These are phyloP conservation scores for Debaryomyces sp. DNA, from an alignment of 1,139 yeast species.

Conservation along the genomic window DNA sequence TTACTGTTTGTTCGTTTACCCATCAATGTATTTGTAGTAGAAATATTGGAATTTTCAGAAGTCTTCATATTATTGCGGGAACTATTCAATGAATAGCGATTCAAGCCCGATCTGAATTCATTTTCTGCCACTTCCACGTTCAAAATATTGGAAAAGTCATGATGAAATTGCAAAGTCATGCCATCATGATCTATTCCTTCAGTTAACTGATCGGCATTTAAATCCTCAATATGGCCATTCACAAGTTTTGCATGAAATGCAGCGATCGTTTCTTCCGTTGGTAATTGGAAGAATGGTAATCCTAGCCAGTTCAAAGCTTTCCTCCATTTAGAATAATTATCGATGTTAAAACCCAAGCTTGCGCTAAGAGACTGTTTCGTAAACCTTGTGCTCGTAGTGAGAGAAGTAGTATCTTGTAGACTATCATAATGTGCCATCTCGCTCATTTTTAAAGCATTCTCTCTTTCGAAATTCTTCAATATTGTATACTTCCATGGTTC, in stretches of 20 bases:
- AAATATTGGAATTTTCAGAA: constrained; percentile 4
- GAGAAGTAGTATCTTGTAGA: constrained; percentile 22
- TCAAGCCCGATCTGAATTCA: constrained; percentile 35
- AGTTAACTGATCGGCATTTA: constrained; percentile 6
- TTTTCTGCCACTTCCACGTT: constrained; percentile 31
- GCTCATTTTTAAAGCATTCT: constrained; percentile 34
- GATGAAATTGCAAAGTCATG: constrained; percentile 16
- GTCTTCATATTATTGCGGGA: constrained; percentile 10
- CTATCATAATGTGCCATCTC: constrained; percentile 1
- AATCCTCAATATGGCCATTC: constrained; percentile 16
- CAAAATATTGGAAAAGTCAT: constrained; percentile 44
- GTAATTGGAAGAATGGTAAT: constrained; percentile 49
- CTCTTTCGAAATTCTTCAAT: constrained; percentile 42
- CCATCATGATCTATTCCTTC: constrained; percentile 5
- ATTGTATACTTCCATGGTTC: constrained; percentile 68
- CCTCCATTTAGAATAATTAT: constrained; percentile 39
- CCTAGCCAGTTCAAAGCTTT: constrained; percentile 31
- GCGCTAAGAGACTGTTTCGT: constrained; percentile 30
- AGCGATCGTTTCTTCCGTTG: constrained; percentile 37
- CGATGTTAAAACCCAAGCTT: constrained; percentile 28
- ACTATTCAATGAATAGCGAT: constrained; percentile 33
- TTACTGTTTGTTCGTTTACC: constrained; percentile 13
- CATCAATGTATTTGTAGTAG: constrained; percentile 1
- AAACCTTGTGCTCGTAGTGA: constrained; percentile 28
- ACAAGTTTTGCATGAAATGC: constrained; percentile 30